Evolutionary conservation across 2,329 filamentous ascomycete genomes (phyloP).

Genomic region (Mariannaea sp.): DNA sequence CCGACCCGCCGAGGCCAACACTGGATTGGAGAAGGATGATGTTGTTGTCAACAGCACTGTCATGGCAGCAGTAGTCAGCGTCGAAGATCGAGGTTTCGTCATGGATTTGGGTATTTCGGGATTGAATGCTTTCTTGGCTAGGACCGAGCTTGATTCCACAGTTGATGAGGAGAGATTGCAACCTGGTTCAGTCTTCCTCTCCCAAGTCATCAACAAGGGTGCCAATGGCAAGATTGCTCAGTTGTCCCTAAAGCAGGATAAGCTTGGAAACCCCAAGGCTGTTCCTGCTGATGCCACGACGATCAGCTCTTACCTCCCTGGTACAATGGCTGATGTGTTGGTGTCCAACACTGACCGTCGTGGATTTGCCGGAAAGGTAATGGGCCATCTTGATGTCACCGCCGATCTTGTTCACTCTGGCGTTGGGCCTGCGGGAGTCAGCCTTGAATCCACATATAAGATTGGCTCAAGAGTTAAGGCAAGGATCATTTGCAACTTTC

Average conservation of each 20-base stretch:
- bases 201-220: conserved; percentile 75
- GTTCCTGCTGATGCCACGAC: conserved; percentile 78
- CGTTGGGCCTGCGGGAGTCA: conserved; percentile 67
- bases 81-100: conserved; percentile 94
- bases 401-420: conserved; percentile 91
- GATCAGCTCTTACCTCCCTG: conserved; percentile 88
- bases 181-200: conserved; percentile 84
- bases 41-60: conserved; percentile 76
- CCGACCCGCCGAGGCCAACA: conserved; percentile 78
- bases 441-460: conserved; percentile 79
- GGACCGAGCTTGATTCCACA: conserved; percentile 74
- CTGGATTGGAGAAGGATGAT: conserved; percentile 72
- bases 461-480: conserved; percentile 83
- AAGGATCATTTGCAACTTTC: conserved; percentile 86
- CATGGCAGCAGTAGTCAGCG: conserved; percentile 85
- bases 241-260: conserved; percentile 74
- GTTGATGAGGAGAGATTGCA: conserved; percentile 71
- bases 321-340: conserved; percentile 85
- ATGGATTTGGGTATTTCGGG: conserved; percentile 85
- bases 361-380: conserved; percentile 86
- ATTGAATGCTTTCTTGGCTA: conserved; percentile 81
- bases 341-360: conserved; percentile 74
- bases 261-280: conserved; percentile 68
- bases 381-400: conserved; percentile 89
- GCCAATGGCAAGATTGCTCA: conserved; percentile 84